Percentiles rank a stretch among this genome's conserved stretches.
phyloP scores from a whole-genome alignment of 345 rosid species.

The Populus tremula region DNA sequence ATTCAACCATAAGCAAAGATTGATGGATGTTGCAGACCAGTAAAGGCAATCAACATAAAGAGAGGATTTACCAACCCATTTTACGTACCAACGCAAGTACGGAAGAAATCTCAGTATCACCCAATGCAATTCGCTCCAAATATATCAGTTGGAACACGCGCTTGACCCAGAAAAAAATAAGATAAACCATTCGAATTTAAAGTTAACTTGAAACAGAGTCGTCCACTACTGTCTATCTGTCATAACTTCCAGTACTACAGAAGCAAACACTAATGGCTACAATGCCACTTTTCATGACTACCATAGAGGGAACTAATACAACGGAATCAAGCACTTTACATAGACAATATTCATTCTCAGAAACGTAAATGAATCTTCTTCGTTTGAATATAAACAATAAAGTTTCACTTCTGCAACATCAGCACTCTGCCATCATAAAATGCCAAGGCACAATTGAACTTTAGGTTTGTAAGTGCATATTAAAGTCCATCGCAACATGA shows the following conservation, averaged over 20 bases:
- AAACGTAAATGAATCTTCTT: constrained; percentile 25
- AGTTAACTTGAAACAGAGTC: background rate
- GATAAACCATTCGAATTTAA: background rate
- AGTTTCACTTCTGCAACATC: constrained; percentile 22
- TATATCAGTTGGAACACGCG: background rate
- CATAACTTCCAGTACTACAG: background rate
- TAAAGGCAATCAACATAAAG: background rate
- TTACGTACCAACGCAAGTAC: background rate
- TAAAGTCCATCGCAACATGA: constrained; percentile 30
- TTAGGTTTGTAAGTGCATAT: constrained; percentile 25
- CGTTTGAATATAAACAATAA: constrained; percentile 27
- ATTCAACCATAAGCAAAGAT: background rate
- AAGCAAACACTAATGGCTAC: background rate
- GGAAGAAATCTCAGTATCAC: background rate
- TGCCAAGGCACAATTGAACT: constrained; percentile 25
- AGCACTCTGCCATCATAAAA: constrained; percentile 14
- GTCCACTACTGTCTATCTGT: background rate
- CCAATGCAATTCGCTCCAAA: no score
- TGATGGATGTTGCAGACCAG: background rate
- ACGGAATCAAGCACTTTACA: constrained; percentile 3
- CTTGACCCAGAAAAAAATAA: background rate
- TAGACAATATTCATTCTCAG: constrained; percentile 14
- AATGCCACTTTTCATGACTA: background rate
- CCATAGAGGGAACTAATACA: background rate
- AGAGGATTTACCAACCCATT: background rate